Evolutionary conservation across 169 alveolate species (phyloP), one percentile per base, ranked within the genome.

Genomic region (Plasmodium inui): DNA sequence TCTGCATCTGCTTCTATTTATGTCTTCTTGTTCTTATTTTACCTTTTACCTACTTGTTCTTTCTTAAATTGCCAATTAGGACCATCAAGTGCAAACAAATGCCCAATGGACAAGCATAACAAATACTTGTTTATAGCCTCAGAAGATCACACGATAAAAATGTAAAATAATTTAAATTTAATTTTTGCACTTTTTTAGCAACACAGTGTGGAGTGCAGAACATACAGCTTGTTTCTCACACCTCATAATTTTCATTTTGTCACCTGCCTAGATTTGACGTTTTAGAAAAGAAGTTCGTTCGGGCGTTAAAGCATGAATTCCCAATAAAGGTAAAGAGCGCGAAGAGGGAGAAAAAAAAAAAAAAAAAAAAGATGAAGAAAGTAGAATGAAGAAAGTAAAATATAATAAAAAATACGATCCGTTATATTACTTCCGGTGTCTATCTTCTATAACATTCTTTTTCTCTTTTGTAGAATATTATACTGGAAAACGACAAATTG

Each of bases 61-160:
- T 88, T 79, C 30, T 73, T 19, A 39, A 14, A 76, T 26, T 88
- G 8, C 50, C 55, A 76, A 88, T 79, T 88, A 88, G 94, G 94
- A 39, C 94, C 94, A 78, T 79, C 89, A 79, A 79, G 94, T 57
- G 94, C 94, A 88, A 88, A 88, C 50, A 88, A 88, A 88, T 88
- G 94, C 19, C 94, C 94, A 61, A 88, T 88, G 94, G 94, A 88
- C 67, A 79, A 79, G 72, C 81, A 78, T 6, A 79, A 88, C 82
- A 88, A 88, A 88, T 73, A 88, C 82, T 88, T 88, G 82, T 88
- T 88, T 79, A 88, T 88, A 88, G 94, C 90, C 72, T 88, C 94
- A 78, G 94, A 88, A 44, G 94, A 88, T 32, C 80, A 88, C 32
- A 88, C 94, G 53, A 57, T 88, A 32, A 88, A 88, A 88, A 88